Evolutionary conservation across 768 basidiomycete genomes (phyloP).

Genomic region (Tephrocybe sp.): DNA sequence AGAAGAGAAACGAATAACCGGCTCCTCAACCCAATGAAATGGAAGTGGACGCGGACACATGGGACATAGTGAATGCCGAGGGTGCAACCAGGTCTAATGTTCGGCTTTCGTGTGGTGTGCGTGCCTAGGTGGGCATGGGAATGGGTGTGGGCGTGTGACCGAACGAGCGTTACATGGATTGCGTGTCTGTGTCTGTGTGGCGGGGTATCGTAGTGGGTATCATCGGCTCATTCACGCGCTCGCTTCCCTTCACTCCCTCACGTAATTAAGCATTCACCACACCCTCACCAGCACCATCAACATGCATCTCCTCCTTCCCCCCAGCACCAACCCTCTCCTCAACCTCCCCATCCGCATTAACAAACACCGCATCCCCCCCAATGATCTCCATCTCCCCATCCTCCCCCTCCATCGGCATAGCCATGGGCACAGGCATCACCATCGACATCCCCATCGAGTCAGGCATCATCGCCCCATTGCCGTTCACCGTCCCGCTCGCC

Average conservation of each 20-base stretch:
- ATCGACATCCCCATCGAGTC: too few species aligned
- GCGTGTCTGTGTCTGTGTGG: background rate
- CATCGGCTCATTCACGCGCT: slow-evolving; percentile 25
- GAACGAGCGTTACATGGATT: slow-evolving; percentile 1
- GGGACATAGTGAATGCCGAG: background rate
- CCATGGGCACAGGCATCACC: slow-evolving; percentile 19
- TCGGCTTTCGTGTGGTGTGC: too few species aligned
- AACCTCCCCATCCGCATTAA: slow-evolving; percentile 22
- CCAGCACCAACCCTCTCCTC: slow-evolving; percentile 18
- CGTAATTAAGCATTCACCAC: slow-evolving; percentile 11
- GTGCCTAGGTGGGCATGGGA: background rate
- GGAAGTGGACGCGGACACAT: slow-evolving; percentile 4
- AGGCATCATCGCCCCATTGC: slow-evolving; percentile 10
- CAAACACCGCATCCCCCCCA: slow-evolving; percentile 28
- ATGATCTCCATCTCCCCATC: slow-evolving; percentile 29
- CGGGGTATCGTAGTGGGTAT: slow-evolving; percentile 9
- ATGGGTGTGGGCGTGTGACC: background rate
- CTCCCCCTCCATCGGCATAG: slow-evolving; percentile 31
- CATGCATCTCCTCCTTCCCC: background rate
- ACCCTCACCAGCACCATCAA: slow-evolving; percentile 13
- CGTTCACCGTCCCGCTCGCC: background rate
- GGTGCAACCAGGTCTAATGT: too few species aligned
- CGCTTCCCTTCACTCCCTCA: slow-evolving; percentile 26
- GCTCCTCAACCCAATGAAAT: slow-evolving; percentile 25
- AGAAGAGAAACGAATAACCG: slow-evolving; percentile 65